Conservation (phyloP, 768 basidiomycete species). For the Megacollybia marginata region DNA sequence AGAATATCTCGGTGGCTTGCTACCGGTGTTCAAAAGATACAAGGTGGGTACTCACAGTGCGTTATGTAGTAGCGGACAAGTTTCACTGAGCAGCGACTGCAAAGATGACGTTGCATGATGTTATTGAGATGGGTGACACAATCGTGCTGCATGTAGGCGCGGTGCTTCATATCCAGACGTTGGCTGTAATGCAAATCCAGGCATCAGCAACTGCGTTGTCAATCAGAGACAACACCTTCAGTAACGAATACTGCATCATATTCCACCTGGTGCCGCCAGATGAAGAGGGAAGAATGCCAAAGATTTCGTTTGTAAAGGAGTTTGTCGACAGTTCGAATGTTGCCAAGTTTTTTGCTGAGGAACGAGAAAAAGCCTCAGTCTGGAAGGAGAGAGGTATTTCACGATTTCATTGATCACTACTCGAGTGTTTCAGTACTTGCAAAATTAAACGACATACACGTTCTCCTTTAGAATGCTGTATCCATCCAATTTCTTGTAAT, state of each 20-base stretch:
- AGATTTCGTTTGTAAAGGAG: conserved; percentile 22
- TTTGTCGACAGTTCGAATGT: conserved; percentile 21
- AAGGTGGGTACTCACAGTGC: conserved; percentile 15
- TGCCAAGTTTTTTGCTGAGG: conserved; percentile 21
- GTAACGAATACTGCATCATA: conserved; percentile 11
- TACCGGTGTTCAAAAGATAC: conserved; percentile 19
- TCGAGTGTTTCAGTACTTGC: neutral
- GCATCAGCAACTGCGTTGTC: conserved; percentile 19
- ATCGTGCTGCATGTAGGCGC: conserved; percentile 22
- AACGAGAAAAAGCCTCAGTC: conserved; percentile 14
- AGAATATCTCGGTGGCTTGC: conserved; percentile 20
- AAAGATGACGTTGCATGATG: conserved; percentile 22
- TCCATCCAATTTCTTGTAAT: conserved; percentile 30
- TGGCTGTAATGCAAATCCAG: conserved; percentile 6
- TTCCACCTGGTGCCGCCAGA: conserved; percentile 13
- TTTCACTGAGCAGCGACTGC: neutral
- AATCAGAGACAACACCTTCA: conserved; percentile 11
- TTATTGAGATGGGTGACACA: conserved; percentile 23
- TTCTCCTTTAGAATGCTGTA: conserved; percentile 33
- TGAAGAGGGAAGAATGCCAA: conserved; percentile 12
- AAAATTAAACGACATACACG: conserved; percentile 26
- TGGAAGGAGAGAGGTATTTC: conserved; percentile 3
- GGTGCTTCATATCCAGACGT: too few relatives aligned
- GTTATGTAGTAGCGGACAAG: neutral
- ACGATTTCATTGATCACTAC: neutral